Base-by-base conservation (phyloP, 1,284 basidiomycete genomes). In the Taiwanofungus camphoratus region DNA sequence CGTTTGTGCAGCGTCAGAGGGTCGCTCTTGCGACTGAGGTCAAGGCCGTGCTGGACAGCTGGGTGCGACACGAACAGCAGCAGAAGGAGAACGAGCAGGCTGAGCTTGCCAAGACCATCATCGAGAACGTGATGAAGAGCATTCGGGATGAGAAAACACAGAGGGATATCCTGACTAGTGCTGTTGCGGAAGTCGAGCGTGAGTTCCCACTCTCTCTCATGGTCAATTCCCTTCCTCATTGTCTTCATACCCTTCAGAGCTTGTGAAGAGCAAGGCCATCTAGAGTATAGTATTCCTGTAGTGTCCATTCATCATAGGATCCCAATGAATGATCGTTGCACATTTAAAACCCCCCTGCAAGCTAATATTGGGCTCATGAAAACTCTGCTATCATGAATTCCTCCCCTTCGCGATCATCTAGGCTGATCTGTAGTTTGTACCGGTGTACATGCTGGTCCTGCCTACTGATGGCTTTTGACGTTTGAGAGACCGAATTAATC, bases 61-160 rank as follows among this genome's bases (percentile, higher is more conserved):
- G 95, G 94, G 94, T 95, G 49, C 88, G 95, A 62, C 94, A 82
- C 70, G 95, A 99, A 76, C 93, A 96, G 63, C 91, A 94, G 68
- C 77, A 85, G 64, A 92, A 96, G 73, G 94, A 99, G 77, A 87
- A 78, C 60, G 92, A 99, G 74, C 96, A 99, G 79, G 75, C 79
- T 26, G 86, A 91, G 43, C 82, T 99, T 42, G 87, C 92, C 52
- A 85, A 87, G 75, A 71, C 76, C 45, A 86, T 99, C 61, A 87
- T 95, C 57, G 78, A 80, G 54, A 92, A 88, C 65, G 92, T 98
- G 42, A 73, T 91, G 56, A 80, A 85, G 59, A 76, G 76, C 57
- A 70, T 99, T 54, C 74, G 77, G 64, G 92, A 98, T 58, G 89
- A 94, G 62, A 96, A 91, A 77, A 82, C 87, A 46, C 94, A 95